Evolutionary conservation across 305 asterid genomes (phyloP).

Genomic region (Galium porrigens): DNA sequence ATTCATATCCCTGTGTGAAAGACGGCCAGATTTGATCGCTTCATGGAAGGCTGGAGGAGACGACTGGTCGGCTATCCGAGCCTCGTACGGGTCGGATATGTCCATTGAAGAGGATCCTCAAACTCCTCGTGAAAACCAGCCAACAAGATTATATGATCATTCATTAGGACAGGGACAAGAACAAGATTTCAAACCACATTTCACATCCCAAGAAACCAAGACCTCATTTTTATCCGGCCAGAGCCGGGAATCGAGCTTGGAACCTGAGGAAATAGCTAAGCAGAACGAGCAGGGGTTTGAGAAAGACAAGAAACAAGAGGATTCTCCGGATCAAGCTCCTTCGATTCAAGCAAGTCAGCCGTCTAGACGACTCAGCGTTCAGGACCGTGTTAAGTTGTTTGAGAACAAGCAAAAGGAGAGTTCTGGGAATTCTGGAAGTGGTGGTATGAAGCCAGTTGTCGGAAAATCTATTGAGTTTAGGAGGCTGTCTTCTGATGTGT

Average conservation of each 20-base stretch:
- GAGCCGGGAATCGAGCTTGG: constrained; percentile 39
- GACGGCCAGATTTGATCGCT: constrained; percentile 43
- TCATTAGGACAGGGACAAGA: constrained; percentile 13
- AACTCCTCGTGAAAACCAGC: constrained; percentile 31
- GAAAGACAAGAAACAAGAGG: constrained; percentile 30
- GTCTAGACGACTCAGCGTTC: constrained; percentile 68
- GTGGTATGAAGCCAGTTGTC: constrained; percentile 48
- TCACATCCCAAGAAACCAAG: constrained; percentile 25
- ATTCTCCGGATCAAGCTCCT: constrained; percentile 27
- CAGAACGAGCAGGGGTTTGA: constrained; percentile 21
- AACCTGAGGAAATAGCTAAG: constrained; percentile 31
- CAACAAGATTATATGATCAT: not conserved
- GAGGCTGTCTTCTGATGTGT: constrained; percentile 57
- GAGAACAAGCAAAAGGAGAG: constrained; percentile 87
- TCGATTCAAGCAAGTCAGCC: constrained; percentile 39
- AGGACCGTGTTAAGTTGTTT: constrained; percentile 70
- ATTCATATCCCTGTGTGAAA: constrained; percentile 45
- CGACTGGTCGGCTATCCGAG: constrained; percentile 40
- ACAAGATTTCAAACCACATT: constrained; percentile 16
- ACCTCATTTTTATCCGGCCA: constrained; percentile 21
- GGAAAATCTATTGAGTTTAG: constrained; percentile 55
- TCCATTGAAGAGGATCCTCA: constrained; percentile 57
- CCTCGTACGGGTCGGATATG: constrained; percentile 74
- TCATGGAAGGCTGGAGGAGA: constrained; percentile 37
- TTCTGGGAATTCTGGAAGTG: constrained; percentile 28